Evolutionary conservation across 2,329 filamentous ascomycete genomes (phyloP).

Genomic region (Akanthomyces muscarius): DNA sequence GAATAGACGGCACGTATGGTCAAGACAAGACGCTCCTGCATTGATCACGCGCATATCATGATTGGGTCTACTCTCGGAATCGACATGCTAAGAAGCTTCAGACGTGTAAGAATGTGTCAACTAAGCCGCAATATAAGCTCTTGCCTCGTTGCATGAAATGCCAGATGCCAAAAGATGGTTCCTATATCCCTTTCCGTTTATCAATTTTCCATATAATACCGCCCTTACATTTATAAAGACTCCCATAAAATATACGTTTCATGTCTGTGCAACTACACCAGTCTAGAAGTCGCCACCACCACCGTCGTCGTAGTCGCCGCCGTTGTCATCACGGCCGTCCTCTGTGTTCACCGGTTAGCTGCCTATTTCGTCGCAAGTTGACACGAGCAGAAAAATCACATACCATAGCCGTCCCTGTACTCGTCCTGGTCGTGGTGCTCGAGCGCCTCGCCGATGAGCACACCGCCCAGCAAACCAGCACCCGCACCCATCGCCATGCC

Average conservation of each 20-base stretch:
- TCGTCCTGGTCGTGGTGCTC: slow-evolving; percentile 57
- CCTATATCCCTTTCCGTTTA: too few species aligned
- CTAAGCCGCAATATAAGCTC: too few species aligned
- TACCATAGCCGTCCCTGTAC: slow-evolving; percentile 44
- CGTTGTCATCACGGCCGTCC: slow-evolving; percentile 28
- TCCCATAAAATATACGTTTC: background rate
- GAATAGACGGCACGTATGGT: background rate
- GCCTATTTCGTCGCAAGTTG: background rate
- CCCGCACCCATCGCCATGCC: slow-evolving; percentile 64
- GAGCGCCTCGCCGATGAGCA: slow-evolving; percentile 64
- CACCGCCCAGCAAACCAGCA: slow-evolving; percentile 76
- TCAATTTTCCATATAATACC: too few species aligned
- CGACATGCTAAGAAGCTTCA: too few species aligned
- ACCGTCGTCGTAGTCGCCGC: slow-evolving; percentile 28
- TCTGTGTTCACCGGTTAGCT: slow-evolving; percentile 18
- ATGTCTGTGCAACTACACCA: background rate
- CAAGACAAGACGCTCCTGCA: too few species aligned
- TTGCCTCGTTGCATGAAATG: too few species aligned
- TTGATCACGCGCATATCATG: too few species aligned
- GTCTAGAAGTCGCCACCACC: slow-evolving; percentile 28
- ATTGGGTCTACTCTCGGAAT: too few species aligned
- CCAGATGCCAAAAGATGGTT: too few species aligned
- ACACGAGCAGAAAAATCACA: slow-evolving; percentile 20
- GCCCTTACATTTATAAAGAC: background rate
- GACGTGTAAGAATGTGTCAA: too few species aligned